Conservation (phyloP, 2,329 filamentous ascomycete genomes). For the Cladosporium austrohemisphaericum region DNA sequence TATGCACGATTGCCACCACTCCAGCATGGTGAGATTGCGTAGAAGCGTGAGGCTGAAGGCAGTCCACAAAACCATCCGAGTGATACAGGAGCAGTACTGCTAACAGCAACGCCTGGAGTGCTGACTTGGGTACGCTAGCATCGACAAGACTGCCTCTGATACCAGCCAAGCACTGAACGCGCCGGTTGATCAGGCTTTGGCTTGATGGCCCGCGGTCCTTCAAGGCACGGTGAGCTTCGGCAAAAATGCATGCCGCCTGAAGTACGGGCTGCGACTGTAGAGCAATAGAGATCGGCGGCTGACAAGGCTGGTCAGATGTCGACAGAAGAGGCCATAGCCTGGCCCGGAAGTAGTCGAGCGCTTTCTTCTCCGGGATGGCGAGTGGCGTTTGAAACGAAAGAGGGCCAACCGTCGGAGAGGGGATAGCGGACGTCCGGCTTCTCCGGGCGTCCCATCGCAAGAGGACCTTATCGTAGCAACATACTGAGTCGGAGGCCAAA, state of each 20-base stretch:
- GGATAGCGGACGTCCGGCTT: conserved; percentile 1
- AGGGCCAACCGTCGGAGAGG: conserved; percentile 5
- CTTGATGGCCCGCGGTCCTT: conserved; percentile 7
- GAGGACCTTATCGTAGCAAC: conserved; percentile 13
- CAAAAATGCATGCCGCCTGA: conserved; percentile 11
- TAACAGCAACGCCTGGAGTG: conserved; percentile 7
- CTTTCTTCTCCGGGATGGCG: conserved; percentile 11
- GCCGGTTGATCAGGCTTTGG: conserved; percentile 12
- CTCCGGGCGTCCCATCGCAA: conserved; percentile 10
- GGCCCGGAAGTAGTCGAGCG: conserved; percentile 12
- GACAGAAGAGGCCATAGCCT: conserved; percentile 12
- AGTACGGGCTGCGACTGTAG: conserved; percentile 11
- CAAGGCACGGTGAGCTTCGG: conserved; percentile 12
- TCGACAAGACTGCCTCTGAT: conserved; percentile 6
- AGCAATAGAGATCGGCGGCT: conserved; percentile 12
- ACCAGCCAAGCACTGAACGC: conserved; percentile 6
- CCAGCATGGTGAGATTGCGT: conserved; percentile 12
- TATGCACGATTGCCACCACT: conserved; percentile 9
- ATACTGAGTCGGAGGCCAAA: conserved; percentile 4
- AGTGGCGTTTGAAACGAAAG: conserved; percentile 15
- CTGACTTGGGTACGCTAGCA: background rate
- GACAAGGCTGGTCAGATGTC: conserved; percentile 12
- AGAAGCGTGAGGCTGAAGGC: conserved; percentile 8
- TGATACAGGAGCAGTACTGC: conserved; percentile 13
- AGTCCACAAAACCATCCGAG: conserved; percentile 13